Evolutionary conservation across 768 basidiomycete genomes (phyloP).

Genomic region (Hirschioporus abietinus): DNA sequence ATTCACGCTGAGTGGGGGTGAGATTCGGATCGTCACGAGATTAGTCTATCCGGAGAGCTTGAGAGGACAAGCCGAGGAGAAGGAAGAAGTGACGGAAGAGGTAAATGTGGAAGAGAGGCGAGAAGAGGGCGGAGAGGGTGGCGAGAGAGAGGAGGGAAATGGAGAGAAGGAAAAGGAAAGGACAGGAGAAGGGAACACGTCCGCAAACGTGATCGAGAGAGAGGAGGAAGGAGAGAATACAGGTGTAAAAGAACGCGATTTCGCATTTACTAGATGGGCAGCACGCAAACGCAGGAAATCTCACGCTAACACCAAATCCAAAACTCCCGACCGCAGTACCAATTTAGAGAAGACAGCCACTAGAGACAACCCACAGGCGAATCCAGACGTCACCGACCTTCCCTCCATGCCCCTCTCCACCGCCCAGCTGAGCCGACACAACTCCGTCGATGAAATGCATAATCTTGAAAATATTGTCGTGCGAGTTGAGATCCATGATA

Average conservation of each 20-base stretch:
- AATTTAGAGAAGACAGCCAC: neutral
- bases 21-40: constrained; percentile 30
- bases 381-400: neutral
- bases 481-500: constrained; percentile 33
- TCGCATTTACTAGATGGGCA: neutral
- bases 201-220: neutral
- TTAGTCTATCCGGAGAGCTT: constrained; percentile 3
- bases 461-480: constrained; percentile 17
- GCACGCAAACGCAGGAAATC: neutral
- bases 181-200: neutral
- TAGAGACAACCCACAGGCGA: neutral
- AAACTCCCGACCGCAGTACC: neutral
- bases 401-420: constrained; percentile 4
- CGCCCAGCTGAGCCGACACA: constrained; percentile 3
- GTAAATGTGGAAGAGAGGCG: neutral
- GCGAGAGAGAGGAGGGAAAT: neutral
- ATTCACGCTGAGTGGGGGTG: constrained; percentile 16
- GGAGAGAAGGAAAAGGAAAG: neutral
- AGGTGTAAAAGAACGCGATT: neutral
- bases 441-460: constrained; percentile 8
- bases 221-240: neutral
- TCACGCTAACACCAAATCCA: neutral
- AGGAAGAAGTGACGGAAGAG: neutral
- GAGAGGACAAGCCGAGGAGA: neutral
- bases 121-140: neutral